Evolutionary conservation across 257 asterid genomes (phyloP), one percentile per base, ranked within the genome.

Genomic region (Hygrophila difformis): DNA sequence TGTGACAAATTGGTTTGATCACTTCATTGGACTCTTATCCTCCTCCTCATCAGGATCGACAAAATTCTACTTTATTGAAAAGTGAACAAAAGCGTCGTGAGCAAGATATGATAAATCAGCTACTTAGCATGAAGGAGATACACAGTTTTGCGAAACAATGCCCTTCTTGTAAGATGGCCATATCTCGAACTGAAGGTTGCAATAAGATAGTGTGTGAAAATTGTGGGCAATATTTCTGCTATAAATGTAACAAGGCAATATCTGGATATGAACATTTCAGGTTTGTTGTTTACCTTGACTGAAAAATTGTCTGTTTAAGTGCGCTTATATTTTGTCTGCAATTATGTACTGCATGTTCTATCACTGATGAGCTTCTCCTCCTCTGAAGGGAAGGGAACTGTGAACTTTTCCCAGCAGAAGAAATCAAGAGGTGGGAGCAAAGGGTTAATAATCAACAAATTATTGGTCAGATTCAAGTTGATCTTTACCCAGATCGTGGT

Each of bases 91-190:
- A 64, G 67, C 79, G 54, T 4, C 85, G 75, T 18, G 97, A 81
- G 69, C 52, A 53, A 46, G 96, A 81, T 71, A 65, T 73, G 82
- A 84, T 84, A 31, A 79, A 79, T 55, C 87, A 84, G 50, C 29
- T 84, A 53, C 83, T 77, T 31, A 84, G 81, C 39, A 34, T 75
- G 58, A 64, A 48, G 65, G 83, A 70, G 67, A 84, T 84, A 45
- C 31, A 24, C n/a, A 68, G 60, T 34, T 56, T 35, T 61, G 82
- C 95, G 1, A 88, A 81, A 70, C 95, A 68, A 63, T 88, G 96
- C 74, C 97, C 97, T 67, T 65, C 77, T 16, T 88, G 97, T 73
- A 77, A 75, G 65, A 84, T 81, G 85, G 94, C 94, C 24, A 84
- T 84, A 55, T 69, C 89, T 17, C 76, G 87, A 55, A 71, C 72